phyloP scores from a whole-genome alignment of 805 yeast species.

The Pichia cabralensis region DNA sequence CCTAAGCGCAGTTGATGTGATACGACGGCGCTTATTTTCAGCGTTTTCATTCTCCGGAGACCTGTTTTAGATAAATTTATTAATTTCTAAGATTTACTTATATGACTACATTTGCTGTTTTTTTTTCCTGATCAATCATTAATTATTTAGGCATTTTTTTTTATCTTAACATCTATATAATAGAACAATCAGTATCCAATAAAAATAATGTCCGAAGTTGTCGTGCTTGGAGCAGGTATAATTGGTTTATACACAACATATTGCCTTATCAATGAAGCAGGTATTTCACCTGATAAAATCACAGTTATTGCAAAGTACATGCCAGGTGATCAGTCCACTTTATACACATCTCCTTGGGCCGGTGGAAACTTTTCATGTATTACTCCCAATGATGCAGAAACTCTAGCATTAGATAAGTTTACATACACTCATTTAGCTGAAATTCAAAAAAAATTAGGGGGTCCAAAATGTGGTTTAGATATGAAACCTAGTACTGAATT shows the following conservation, averaged over 20 bases:
- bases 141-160: not conserved
- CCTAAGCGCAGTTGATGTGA: too few relatives aligned
- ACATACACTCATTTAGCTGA: conserved; percentile 41
- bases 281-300: conserved; percentile 33
- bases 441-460: conserved; percentile 40
- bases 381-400: conserved; percentile 45
- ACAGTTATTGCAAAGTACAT: conserved; percentile 53
- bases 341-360: conserved; percentile 78
- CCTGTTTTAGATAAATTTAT: too few relatives aligned
- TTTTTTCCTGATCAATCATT: not conserved
- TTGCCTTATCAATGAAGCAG: conserved; percentile 34
- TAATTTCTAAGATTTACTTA: too few relatives aligned
- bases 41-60: too few relatives aligned
- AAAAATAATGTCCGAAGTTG: conserved; percentile 11
- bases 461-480: conserved; percentile 43
- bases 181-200: conserved; percentile 1
- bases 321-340: conserved; percentile 71
- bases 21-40: too few relatives aligned
- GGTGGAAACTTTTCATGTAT: conserved; percentile 56
- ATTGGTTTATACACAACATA: conserved; percentile 56
- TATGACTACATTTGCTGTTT: too few relatives aligned
- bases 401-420: conserved; percentile 41
- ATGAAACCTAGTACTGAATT: conserved; percentile 45
- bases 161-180: too few relatives aligned
- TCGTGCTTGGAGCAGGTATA: conserved; percentile 47